A percentile compares a stretch with the other conserved stretches of the same genome.
These are phyloP conservation scores for Penicillium sp. DNA, from an alignment of 2,329 filamentous ascomycete genomes.

Conservation along the genomic window DNA sequence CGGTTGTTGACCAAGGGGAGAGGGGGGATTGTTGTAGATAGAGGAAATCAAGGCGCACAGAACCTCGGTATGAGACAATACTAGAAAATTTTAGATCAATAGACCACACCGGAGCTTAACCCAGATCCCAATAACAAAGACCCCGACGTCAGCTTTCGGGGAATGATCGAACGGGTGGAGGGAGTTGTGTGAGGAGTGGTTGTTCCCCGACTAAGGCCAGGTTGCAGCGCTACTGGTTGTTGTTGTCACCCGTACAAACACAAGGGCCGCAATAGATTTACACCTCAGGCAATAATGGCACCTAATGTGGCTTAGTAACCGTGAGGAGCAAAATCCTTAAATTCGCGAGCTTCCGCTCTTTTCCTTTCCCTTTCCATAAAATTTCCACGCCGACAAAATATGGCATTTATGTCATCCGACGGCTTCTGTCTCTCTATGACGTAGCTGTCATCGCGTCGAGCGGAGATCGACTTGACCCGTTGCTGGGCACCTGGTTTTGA, in stretches of 20 bases:
- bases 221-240: conserved; percentile 44
- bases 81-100: conserved; percentile 21
- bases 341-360: conserved; percentile 37
- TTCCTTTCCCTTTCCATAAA: conserved; percentile 34
- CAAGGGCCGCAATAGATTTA: not conserved
- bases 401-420: conserved; percentile 58
- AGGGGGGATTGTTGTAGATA: conserved; percentile 16
- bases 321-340: conserved; percentile 18
- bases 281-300: not conserved
- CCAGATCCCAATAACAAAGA: conserved; percentile 26
- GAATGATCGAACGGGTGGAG: conserved; percentile 30
- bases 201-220: conserved; percentile 43
- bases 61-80: conserved; percentile 18
- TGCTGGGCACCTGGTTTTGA: conserved; percentile 71
- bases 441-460: conserved; percentile 67
- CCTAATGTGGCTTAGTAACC: not conserved
- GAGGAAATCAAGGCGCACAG: conserved; percentile 15
- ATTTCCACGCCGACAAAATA: conserved; percentile 50
- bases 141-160: conserved; percentile 30
- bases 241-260: conserved; percentile 35
- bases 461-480: conserved; percentile 65
- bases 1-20: conserved; percentile 28
- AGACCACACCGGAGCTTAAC: conserved; percentile 31
- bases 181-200: conserved; percentile 37
- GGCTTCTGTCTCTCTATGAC: conserved; percentile 52